Base-by-base conservation (phyloP, 345 rosid species). In the Sapria himalayana region DNA sequence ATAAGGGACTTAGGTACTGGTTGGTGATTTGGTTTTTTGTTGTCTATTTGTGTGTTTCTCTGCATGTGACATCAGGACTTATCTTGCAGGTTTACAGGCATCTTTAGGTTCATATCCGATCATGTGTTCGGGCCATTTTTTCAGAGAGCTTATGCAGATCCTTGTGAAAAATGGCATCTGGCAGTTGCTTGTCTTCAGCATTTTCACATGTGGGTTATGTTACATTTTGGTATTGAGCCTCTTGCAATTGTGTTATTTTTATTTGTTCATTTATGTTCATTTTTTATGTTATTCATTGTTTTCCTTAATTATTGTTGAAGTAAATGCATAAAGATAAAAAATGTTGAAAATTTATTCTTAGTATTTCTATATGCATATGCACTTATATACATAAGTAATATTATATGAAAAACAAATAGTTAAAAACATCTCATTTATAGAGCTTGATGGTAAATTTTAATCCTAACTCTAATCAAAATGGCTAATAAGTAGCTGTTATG, bases 121-220 rank as follows among this genome's bases (percentile, higher is more conserved):
- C 89, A 78, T 51, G 97, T 78, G 22, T 86, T 86, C 51, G 84
- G 89, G 33, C 94, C 79, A 19, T 86, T 78, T 58, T 89, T 92
- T 39, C 94, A 78, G 55, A 66, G 97, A 59, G 97, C 94, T 38
- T 86, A 81, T 67, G 73, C 78, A 32, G 92, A 86, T 69, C 79
- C 92, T 60, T 62, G 67, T 54, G 94, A 81, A 69, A 86, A 81
- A 63, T 86, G 97, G 97, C 78, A 86, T 43, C 52, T 86, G 56
- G 94, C 72, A 46, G 68, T 76, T 61, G 81, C 89, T 54, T 75
- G 97, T 60, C 97, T 86, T 50, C 78, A 75, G 52, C 92, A 86
- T 70, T 86, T 81, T 76, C 92, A 81, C 54, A 67, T 72, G 97
- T 86, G 56, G 64, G 82, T 57, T 24, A 34, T 34, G 18, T 38